These are phyloP conservation scores for Eutrema yunnanense DNA, from an alignment of 345 rosid species.

Conservation along the genomic window DNA sequence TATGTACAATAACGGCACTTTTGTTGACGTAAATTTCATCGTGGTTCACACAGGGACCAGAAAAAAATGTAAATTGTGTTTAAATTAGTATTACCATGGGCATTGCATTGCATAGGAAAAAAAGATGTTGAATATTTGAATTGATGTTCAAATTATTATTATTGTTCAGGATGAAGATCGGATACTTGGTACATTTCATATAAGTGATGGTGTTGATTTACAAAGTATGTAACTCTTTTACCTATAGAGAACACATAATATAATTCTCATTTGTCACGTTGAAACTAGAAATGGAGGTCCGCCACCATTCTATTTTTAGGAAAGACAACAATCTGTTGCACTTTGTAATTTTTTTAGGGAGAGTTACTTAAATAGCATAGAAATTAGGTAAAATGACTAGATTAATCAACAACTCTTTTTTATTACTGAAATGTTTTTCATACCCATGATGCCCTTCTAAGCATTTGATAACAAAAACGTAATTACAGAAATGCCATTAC, in stretches of 20 bases:
- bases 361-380: no score
- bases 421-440: no score
- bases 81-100: not conserved
- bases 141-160: not conserved
- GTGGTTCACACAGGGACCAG: not conserved
- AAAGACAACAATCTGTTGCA: not conserved
- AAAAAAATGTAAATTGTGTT: not conserved
- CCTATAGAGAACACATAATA: not conserved
- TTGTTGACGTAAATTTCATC: not conserved
- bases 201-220: not conserved
- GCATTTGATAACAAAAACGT: no score
- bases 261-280: not conserved
- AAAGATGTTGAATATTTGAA: not conserved
- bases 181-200: not conserved
- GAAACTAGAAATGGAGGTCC: not conserved
- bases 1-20: not conserved
- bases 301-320: not conserved
- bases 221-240: not conserved
- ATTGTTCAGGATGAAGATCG: not conserved
- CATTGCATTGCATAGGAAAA: not conserved
- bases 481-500: no score
- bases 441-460: no score
- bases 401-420: no score
- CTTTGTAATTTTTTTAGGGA: not conserved
- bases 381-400: no score